Evolutionary conservation across 2,329 filamentous ascomycete genomes (phyloP).

Genomic region (Verticillium klebahnii): DNA sequence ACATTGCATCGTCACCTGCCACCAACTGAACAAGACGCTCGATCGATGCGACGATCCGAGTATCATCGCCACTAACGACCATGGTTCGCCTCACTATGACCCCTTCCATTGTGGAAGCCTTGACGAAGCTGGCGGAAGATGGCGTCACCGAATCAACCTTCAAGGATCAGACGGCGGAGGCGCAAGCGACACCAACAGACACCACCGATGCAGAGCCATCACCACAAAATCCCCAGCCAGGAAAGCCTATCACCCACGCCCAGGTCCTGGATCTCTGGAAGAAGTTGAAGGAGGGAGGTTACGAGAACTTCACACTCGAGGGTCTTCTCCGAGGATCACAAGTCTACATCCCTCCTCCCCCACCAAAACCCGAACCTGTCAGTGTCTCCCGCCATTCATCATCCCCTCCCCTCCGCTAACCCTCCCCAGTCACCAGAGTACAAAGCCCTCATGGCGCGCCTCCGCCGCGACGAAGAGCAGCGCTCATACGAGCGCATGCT

Average conservation of each 20-base stretch:
- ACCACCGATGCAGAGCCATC: conserved; percentile 37
- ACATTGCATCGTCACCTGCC: neutral
- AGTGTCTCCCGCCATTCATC: conserved; percentile 19
- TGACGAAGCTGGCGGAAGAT: conserved; percentile 33
- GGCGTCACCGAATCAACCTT: conserved; percentile 5
- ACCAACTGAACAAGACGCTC: neutral
- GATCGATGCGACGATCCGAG: neutral
- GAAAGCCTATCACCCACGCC: conserved; percentile 66
- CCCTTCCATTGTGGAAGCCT: conserved; percentile 57
- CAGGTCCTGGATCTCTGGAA: conserved; percentile 63
- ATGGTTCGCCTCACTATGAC: conserved; percentile 84
- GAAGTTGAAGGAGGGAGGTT: conserved; percentile 33
- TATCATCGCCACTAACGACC: neutral
- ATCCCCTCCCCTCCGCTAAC: conserved; percentile 3
- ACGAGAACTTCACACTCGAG: conserved; percentile 53
- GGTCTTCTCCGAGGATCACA: conserved; percentile 65
- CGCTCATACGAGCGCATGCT: conserved; percentile 79
- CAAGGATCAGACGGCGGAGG: conserved; percentile 10
- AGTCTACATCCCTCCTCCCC: conserved; percentile 75
- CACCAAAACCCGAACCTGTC: conserved; percentile 73
- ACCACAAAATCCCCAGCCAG: conserved; percentile 45
- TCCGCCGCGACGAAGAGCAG: conserved; percentile 79
- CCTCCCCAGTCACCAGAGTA: conserved; percentile 68
- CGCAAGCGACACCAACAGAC: neutral
- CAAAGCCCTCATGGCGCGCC: conserved; percentile 78